Percentiles rank a stretch among this genome's conserved stretches.
Conservation (phyloP, 1,284 basidiomycete species). For the Boletus hoseneyae region DNA sequence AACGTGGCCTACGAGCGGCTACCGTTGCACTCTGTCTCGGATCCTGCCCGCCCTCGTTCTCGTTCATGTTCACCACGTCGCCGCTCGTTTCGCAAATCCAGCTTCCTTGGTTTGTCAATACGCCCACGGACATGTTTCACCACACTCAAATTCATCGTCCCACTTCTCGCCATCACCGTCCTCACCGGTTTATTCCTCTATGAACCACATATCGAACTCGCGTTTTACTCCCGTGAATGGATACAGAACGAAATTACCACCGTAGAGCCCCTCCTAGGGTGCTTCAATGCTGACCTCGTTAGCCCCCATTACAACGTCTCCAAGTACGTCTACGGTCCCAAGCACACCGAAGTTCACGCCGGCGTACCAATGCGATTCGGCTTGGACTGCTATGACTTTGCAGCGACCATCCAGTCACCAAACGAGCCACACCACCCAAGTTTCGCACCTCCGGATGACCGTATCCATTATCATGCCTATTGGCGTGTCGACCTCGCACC, state of each 20-base stretch:
- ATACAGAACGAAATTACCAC: conserved; percentile 63
- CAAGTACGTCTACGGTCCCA: conserved; percentile 55
- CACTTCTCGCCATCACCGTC: conserved; percentile 39
- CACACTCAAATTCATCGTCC: conserved; percentile 32
- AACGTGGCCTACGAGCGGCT: conserved; percentile 29
- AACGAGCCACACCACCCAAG: conserved; percentile 2
- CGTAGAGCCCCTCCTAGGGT: conserved; percentile 61
- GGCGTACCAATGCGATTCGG: conserved; percentile 74
- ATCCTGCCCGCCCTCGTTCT: conserved; percentile 14
- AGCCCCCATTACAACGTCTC: conserved; percentile 70
- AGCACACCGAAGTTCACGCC: conserved; percentile 68
- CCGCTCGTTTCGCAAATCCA: conserved; percentile 13
- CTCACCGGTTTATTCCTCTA: conserved; percentile 55
- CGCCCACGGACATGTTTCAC: conserved; percentile 27
- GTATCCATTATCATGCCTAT: conserved; percentile 79
- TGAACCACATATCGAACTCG: conserved; percentile 80
- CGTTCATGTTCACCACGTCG: conserved; percentile 24
- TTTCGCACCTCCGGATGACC: conserved; percentile 37
- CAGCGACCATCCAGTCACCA: conserved; percentile 62
- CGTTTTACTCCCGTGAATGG: conserved; percentile 75
- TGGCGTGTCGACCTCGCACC: conserved; percentile 84
- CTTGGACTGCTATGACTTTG: conserved; percentile 87
- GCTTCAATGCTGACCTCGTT: conserved; percentile 62
- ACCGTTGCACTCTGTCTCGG: conserved; percentile 26
- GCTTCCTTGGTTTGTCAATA: conserved; percentile 6